Evolutionary conservation across 2,329 filamentous ascomycete species (phyloP).

Genomic region (Ophidiomyces ophidiicola): DNA sequence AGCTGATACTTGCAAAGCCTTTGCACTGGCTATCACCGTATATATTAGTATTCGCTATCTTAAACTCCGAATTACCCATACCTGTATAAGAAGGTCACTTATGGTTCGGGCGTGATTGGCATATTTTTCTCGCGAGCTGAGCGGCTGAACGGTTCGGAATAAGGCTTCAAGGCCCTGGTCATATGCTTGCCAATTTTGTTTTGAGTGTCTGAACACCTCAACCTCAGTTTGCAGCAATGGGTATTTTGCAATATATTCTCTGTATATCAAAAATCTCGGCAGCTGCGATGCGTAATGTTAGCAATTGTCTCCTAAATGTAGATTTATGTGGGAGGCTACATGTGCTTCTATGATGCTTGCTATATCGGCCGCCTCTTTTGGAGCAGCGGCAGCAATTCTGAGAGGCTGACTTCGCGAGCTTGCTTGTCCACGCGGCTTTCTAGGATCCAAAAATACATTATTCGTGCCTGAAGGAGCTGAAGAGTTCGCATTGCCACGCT

Average conservation of each 20-base stretch:
- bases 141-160: slow-evolving; percentile 59
- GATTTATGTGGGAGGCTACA: slow-evolving; percentile 1
- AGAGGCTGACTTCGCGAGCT: slow-evolving; percentile 25
- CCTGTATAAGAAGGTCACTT: slow-evolving; percentile 82
- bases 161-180: slow-evolving; percentile 77
- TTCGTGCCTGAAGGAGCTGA: slow-evolving; percentile 26
- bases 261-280: slow-evolving; percentile 70
- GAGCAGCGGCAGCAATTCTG: slow-evolving; percentile 38
- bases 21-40: slow-evolving; percentile 61
- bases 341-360: slow-evolving; percentile 39
- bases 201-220: slow-evolving; percentile 52
- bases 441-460: slow-evolving; percentile 11
- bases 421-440: slow-evolving; percentile 22
- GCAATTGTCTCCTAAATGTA: slow-evolving; percentile 31
- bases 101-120: slow-evolving; percentile 68
- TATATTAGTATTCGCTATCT: slow-evolving; percentile 2
- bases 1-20: slow-evolving; percentile 83
- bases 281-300: slow-evolving; percentile 49
- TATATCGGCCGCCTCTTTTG: slow-evolving; percentile 42
- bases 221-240: slow-evolving; percentile 73
- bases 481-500: background rate
- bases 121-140: slow-evolving; percentile 50
- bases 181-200: slow-evolving; percentile 64
- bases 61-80: slow-evolving; percentile 25
- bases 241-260: slow-evolving; percentile 84